These are phyloP conservation scores for Pythium myriotylum DNA, from an alignment of 352 stramenopile species.

Conservation along the genomic window DNA sequence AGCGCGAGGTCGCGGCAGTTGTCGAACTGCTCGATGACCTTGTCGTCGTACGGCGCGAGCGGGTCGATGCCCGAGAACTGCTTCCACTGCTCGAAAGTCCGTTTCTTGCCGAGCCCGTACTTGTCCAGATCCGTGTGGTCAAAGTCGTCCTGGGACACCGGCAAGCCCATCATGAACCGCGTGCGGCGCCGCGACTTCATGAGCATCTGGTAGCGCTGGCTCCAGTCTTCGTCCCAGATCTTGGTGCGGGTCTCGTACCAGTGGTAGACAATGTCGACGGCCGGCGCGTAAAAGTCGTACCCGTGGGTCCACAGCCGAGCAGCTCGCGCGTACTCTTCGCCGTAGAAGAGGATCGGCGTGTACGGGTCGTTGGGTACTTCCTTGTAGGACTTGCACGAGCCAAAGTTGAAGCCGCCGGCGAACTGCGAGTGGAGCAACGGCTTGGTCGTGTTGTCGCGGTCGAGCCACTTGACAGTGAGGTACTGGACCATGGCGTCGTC, in stretches of 20 bases:
- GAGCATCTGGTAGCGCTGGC: constrained; percentile 57
- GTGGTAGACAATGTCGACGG: constrained; percentile 69
- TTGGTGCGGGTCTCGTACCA: constrained; percentile 80
- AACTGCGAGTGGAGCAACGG: constrained; percentile 71
- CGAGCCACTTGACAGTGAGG: constrained; percentile 53
- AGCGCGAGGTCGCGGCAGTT: constrained; percentile 54
- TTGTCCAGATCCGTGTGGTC: constrained; percentile 69
- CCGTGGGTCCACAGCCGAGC: constrained; percentile 69
- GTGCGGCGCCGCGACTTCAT: constrained; percentile 69
- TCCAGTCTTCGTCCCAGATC: constrained; percentile 76
- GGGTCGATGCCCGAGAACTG: constrained; percentile 77
- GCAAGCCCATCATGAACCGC: constrained; percentile 54
- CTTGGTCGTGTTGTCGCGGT: constrained; percentile 63
- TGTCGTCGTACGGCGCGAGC: constrained; percentile 44
- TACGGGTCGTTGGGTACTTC: constrained; percentile 75
- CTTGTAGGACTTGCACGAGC: constrained; percentile 55
- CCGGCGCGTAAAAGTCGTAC: constrained; percentile 79
- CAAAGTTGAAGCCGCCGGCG: constrained; percentile 81
- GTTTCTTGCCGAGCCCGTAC: constrained; percentile 65
- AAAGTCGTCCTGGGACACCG: constrained; percentile 66
- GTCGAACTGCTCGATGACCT: constrained; percentile 1
- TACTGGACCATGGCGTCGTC: constrained; percentile 76
- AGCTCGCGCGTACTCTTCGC: constrained; percentile 77
- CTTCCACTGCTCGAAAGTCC: constrained; percentile 71
- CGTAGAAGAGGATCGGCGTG: constrained; percentile 74